Evolutionary conservation across 768 basidiomycete genomes (phyloP).

Genomic region (Leccinum subgranulosum): DNA sequence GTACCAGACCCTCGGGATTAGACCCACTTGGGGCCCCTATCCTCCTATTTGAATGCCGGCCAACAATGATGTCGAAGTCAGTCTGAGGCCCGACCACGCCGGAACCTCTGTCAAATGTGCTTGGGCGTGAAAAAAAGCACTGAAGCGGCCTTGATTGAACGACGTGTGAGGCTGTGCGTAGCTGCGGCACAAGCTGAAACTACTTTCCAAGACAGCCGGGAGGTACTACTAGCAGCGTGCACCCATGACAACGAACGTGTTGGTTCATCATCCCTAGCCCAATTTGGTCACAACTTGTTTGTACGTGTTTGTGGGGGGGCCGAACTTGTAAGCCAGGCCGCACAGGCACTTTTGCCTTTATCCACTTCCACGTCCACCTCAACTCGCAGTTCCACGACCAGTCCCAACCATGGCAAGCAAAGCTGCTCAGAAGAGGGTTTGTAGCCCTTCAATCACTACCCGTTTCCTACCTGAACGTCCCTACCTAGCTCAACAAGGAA

Average conservation of each 20-base stretch:
- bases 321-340: slow-evolving; percentile 18
- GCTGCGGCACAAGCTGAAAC: neutral
- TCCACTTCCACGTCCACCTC: slow-evolving; percentile 20
- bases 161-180: slow-evolving; percentile 4
- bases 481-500: slow-evolving; percentile 73
- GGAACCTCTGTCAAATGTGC: neutral
- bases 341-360: slow-evolving; percentile 21
- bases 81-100: neutral
- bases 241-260: slow-evolving; percentile 13
- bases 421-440: slow-evolving; percentile 81
- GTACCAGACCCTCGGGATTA: neutral
- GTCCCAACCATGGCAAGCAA: slow-evolving; percentile 67
- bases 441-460: slow-evolving; percentile 19
- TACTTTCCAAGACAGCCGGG: neutral
- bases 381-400: neutral
- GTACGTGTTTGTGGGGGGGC: slow-evolving; percentile 26
- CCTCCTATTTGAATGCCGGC: slow-evolving; percentile 1
- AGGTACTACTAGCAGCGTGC: neutral
- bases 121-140: neutral
- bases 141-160: neutral
- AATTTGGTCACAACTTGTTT: slow-evolving; percentile 14
- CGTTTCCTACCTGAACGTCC: neutral
- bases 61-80: slow-evolving; percentile 4
- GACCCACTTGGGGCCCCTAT: neutral
- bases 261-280: slow-evolving; percentile 21